phyloP scores from a whole-genome alignment of 805 yeast genomes.

The Pichia exigua region DNA sequence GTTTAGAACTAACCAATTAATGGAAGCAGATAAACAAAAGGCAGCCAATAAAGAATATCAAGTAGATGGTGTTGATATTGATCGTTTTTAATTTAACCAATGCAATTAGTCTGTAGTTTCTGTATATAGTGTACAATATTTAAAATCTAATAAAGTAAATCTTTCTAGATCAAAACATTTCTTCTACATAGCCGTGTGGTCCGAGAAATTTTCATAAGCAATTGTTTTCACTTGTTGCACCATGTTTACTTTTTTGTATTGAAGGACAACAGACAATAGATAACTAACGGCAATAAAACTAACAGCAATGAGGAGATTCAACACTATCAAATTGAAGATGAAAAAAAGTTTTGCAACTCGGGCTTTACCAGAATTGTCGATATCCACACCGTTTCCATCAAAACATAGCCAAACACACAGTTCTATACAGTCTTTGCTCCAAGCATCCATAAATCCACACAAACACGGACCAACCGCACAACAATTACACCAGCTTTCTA shows the following conservation, averaged over 20 bases:
- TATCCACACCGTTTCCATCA: neutral
- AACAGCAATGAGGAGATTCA: neutral
- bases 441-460: neutral
- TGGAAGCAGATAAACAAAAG: neutral
- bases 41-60: neutral
- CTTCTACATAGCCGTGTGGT: neutral
- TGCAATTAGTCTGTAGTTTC: neutral
- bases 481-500: neutral
- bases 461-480: neutral
- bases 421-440: neutral
- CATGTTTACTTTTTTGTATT: too few relatives aligned
- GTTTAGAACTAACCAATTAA: neutral
- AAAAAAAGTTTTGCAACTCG: neutral
- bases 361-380: neutral
- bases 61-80: neutral
- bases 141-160: too few relatives aligned
- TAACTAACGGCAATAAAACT: too few relatives aligned
- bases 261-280: neutral
- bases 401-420: neutral
- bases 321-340: neutral
- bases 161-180: neutral
- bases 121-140: neutral
- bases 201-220: neutral
- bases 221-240: neutral
- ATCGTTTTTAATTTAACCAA: neutral